Evolutionary conservation across 2,329 filamentous ascomycete species (phyloP).

Genomic region (Colletotrichum graminicola): DNA sequence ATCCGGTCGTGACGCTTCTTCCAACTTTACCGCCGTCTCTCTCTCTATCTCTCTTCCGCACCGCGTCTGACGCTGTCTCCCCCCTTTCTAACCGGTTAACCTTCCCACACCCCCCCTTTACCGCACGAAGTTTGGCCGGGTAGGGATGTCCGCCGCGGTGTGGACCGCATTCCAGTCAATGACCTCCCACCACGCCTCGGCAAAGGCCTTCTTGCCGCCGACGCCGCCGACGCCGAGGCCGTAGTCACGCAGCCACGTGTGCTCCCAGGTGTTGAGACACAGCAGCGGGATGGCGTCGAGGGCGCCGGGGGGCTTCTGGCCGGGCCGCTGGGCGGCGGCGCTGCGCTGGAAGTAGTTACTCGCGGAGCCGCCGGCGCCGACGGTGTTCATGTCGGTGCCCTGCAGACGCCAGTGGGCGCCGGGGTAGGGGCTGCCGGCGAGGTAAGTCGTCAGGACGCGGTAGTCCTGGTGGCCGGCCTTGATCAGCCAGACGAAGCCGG

Average conservation of each 20-base stretch:
- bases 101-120: neutral
- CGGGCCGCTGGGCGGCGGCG: constrained; percentile 44
- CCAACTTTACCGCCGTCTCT: neutral
- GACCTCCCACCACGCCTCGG: constrained; percentile 86
- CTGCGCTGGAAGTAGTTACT: constrained; percentile 56
- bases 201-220: constrained; percentile 80
- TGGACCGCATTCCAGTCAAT: constrained; percentile 87
- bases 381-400: constrained; percentile 76
- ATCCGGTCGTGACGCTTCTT: neutral
- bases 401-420: constrained; percentile 85
- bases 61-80: neutral
- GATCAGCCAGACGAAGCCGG: constrained; percentile 97
- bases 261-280: constrained; percentile 97
- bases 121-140: constrained; percentile 24
- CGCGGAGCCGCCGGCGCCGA: constrained; percentile 56
- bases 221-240: constrained; percentile 68
- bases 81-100: neutral
- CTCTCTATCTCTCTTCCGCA: neutral
- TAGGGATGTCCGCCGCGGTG: constrained; percentile 44
- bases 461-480: constrained; percentile 63
- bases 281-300: constrained; percentile 80
- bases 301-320: constrained; percentile 71
- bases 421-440: constrained; percentile 89
- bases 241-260: constrained; percentile 90
- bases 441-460: constrained; percentile 88